Evolutionary conservation across 2,329 filamentous ascomycete species (phyloP), one percentile per base, ranked within the genome.

Genomic region (Penicillium capsulatum): DNA sequence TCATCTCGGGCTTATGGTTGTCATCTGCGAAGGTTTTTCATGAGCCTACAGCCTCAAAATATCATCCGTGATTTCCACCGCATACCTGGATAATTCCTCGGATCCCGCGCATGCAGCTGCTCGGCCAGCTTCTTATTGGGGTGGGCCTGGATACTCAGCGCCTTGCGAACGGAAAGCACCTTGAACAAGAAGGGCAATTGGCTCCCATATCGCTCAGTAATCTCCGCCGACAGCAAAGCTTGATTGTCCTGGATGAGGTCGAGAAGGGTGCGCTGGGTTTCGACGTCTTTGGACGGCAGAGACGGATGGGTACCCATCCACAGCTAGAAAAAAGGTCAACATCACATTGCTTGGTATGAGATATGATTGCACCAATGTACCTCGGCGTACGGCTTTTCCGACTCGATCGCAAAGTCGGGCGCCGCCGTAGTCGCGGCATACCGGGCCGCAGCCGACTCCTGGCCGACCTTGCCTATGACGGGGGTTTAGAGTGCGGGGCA

Each of bases 1-100:
- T 90, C 92, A 98, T 98, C 70, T 98, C 92, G 22, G 92, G 92
- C 71, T 98, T 98, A 75, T 98, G 92, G 71, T 98, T 98, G 72
- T 97, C 91, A 73, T 98, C 89, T 67, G 28, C 9, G 41, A 26
- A 27, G 9, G 13, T 16, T 17, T n/a, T 20, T 9, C 1, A 16
- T 43, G 2, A 42, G 36, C 13, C 15, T 17, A 26, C 14, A 34
- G 4, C 13, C 10, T 16, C 13, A 7, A 15, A 30, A 10, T 1
- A 15, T 6, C 17, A 9, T 3, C 8, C 9, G 16, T 13, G 2
- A 10, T 16, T 3, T 22, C 3, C 20, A 3, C 3, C 28, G 47
- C 63, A 45, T 45, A 75, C 73, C 74, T 42, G 91, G 92, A 63
- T 98, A 98, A 73, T 98, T 94, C 69, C 87, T 87, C 34, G 89